Conservation (phyloP, 768 basidiomycete genomes). For the Amanita fuliginea region DNA sequence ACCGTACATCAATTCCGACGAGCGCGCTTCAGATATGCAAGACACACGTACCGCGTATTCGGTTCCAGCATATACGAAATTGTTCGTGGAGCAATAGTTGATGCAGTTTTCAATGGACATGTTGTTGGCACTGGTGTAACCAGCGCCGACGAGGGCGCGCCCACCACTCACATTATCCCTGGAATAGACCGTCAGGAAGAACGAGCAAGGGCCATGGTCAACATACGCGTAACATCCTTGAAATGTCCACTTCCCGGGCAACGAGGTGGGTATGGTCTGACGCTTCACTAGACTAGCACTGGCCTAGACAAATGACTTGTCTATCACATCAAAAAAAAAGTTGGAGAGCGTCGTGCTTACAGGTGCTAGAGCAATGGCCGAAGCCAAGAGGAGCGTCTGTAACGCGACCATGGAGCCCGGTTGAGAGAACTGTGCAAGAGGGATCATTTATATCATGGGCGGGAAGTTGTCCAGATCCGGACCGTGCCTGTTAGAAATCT, state of each 20-base stretch:
- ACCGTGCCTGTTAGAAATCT: conserved; percentile 3
- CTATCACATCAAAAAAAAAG: neutral
- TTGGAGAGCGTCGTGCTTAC: conserved; percentile 17
- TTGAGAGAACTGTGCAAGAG: conserved; percentile 8
- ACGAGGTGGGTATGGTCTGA: conserved; percentile 26
- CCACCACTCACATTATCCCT: conserved; percentile 42
- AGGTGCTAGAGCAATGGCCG: conserved; percentile 25
- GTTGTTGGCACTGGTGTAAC: conserved; percentile 29
- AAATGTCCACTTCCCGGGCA: conserved; percentile 46
- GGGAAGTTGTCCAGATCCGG: conserved; percentile 13
- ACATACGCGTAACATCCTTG: conserved; percentile 54
- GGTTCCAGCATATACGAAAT: conserved; percentile 56
- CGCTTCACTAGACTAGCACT: conserved; percentile 23
- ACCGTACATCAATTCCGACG: neutral
- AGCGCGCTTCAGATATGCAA: neutral
- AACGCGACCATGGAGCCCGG: conserved; percentile 20
- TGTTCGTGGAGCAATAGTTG: conserved; percentile 31
- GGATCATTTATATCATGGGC: conserved; percentile 15
- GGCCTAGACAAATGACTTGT: conserved; percentile 11
- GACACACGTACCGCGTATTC: conserved; percentile 34
- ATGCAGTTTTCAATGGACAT: conserved; percentile 56
- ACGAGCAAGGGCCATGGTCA: neutral
- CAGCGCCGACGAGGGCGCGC: conserved; percentile 45
- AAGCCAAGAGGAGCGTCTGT: conserved; percentile 19
- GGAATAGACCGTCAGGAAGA: conserved; percentile 5